phyloP scores from a whole-genome alignment of 2,329 filamentous ascomycete species.

The Cladosporium austrohemisphaericum region DNA sequence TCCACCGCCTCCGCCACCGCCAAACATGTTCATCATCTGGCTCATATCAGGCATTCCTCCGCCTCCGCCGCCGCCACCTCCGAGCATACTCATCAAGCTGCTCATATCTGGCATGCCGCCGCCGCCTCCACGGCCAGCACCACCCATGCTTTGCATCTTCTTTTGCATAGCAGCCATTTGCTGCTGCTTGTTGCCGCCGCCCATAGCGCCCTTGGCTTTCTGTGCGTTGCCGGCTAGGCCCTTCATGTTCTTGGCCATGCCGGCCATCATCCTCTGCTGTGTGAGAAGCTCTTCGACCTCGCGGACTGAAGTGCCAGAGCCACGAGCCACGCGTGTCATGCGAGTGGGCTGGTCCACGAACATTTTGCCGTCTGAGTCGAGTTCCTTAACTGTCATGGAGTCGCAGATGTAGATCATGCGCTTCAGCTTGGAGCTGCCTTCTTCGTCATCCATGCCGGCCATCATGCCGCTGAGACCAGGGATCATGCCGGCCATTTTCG shows the following conservation, averaged over 20 bases:
- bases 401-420: slow-evolving; percentile 99
- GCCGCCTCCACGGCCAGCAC: slow-evolving; percentile 55
- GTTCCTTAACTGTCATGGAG: slow-evolving; percentile 93
- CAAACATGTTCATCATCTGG: slow-evolving; percentile 73
- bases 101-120: slow-evolving; percentile 74
- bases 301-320: slow-evolving; percentile 82
- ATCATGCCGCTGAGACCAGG: slow-evolving; percentile 91
- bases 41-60: slow-evolving; percentile 69
- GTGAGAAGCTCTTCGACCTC: slow-evolving; percentile 97
- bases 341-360: slow-evolving; percentile 88
- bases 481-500: slow-evolving; percentile 98
- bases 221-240: slow-evolving; percentile 98
- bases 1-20: slow-evolving; percentile 59
- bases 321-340: slow-evolving; percentile 86
- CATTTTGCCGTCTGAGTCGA: slow-evolving; percentile 91
- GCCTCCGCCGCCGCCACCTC: slow-evolving; percentile 53
- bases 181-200: slow-evolving; percentile 83
- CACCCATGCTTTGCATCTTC: slow-evolving; percentile 85
- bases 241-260: slow-evolving; percentile 99
- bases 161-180: slow-evolving; percentile 98
- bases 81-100: slow-evolving; percentile 88
- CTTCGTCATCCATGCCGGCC: slow-evolving; percentile 94
- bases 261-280: slow-evolving; percentile 97
- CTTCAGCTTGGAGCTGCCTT: slow-evolving; percentile 87
- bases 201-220: slow-evolving; percentile 84